A percentile compares a stretch with the other conserved stretches of the same genome.
These are phyloP conservation scores for Macrolepiota fuliginosa DNA, from an alignment of 768 basidiomycete species.

Conservation along the genomic window DNA sequence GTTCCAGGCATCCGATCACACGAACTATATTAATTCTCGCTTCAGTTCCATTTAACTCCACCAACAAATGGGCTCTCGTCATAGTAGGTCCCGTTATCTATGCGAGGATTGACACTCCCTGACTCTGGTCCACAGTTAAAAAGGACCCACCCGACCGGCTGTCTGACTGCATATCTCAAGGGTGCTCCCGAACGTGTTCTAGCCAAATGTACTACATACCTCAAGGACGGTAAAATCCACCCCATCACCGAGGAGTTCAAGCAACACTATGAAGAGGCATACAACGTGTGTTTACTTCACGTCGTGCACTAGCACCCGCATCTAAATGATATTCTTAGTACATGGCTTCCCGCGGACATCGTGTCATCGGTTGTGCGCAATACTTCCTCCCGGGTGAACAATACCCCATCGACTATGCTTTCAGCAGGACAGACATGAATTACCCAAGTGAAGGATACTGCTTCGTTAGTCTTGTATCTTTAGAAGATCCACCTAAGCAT, in stretches of 20 bases:
- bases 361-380: conserved; percentile 73
- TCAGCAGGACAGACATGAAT: conserved; percentile 51
- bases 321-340: conserved; percentile 39
- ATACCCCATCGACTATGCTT: conserved; percentile 45
- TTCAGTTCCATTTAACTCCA: conserved; percentile 67
- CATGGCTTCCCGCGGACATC: conserved; percentile 75
- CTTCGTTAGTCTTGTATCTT: conserved; percentile 63
- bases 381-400: conserved; percentile 45
- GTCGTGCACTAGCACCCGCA: background rate
- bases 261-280: conserved; percentile 54
- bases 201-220: conserved; percentile 58
- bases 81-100: conserved; percentile 41
- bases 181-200: conserved; percentile 71
- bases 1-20: background rate
- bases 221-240: conserved; percentile 45
- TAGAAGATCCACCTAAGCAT: conserved; percentile 71
- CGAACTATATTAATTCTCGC: background rate
- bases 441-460: conserved; percentile 58
- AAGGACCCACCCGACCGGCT: conserved; percentile 49
- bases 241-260: conserved; percentile 59
- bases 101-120: background rate
- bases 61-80: conserved; percentile 72
- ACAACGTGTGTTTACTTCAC: conserved; percentile 40
- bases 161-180: conserved; percentile 57
- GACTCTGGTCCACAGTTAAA: conserved; percentile 38